Evolutionary conservation across 768 basidiomycete genomes (phyloP).

Genomic region (Amanita pseudoporphyria): DNA sequence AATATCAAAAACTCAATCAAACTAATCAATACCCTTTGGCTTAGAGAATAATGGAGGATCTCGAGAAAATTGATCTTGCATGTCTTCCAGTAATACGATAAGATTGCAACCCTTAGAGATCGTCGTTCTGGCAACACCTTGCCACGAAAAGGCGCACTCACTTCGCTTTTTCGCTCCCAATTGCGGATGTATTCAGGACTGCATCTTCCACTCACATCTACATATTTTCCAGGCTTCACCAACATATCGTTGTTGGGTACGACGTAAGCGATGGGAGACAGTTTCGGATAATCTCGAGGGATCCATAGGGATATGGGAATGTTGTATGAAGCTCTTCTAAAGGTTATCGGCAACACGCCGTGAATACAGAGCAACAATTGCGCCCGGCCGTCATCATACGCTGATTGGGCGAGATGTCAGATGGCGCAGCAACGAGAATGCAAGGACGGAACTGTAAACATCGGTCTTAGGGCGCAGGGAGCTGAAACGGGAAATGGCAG

Average conservation of each 20-base stretch:
- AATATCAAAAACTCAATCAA: constrained; percentile 9
- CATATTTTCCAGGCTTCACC: constrained; percentile 60
- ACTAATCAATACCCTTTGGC: constrained; percentile 31
- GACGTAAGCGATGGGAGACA: constrained; percentile 83
- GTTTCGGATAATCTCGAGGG: constrained; percentile 71
- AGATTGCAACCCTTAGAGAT: constrained; percentile 62
- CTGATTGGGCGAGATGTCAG: constrained; percentile 28
- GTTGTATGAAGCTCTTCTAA: constrained; percentile 72
- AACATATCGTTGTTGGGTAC: constrained; percentile 89
- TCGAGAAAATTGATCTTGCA: constrained; percentile 76
- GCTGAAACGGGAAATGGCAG: constrained; percentile 40
- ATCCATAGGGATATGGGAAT: constrained; percentile 92
- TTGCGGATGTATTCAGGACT: constrained; percentile 56
- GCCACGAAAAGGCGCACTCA: constrained; percentile 26
- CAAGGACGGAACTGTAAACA: constrained; percentile 51
- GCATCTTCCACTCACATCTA: constrained; percentile 78
- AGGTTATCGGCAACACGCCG: constrained; percentile 84
- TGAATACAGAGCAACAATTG: constrained; percentile 87
- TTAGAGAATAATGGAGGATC: constrained; percentile 89
- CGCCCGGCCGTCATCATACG: constrained; percentile 90
- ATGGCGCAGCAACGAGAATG: constrained; percentile 2
- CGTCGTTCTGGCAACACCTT: constrained; percentile 10
- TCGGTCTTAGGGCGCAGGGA: constrained; percentile 73
- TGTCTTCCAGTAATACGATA: constrained; percentile 59
- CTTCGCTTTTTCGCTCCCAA: constrained; percentile 84